Evolutionary conservation across 345 rosid species (phyloP).

Genomic region (Sisymbrium irio): DNA sequence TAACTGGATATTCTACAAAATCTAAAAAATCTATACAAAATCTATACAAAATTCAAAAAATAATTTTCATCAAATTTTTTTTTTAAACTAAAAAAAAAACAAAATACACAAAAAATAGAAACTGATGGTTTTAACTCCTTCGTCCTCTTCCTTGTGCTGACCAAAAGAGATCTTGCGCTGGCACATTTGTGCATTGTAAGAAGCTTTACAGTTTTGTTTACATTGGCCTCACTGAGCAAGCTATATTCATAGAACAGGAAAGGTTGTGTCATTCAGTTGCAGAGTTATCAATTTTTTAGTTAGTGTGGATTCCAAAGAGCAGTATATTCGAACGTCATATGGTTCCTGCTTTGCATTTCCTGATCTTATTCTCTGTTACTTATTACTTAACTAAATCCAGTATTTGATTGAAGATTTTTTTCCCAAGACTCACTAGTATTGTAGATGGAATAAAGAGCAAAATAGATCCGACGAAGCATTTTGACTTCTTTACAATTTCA

Average conservation of each 20-base stretch:
- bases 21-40: no score
- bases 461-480: not conserved
- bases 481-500: conserved; percentile 6
- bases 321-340: not conserved
- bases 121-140: no score
- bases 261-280: not conserved
- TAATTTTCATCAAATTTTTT: no score
- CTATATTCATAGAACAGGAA: not conserved
- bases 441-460: not conserved
- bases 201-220: conserved; percentile 8
- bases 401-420: not conserved
- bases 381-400: not conserved
- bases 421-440: not conserved
- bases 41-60: no score
- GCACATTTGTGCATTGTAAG: conserved; percentile 11
- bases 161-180: not conserved
- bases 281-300: not conserved
- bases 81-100: no score
- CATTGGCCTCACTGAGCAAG: not conserved
- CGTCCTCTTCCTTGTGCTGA: no score
- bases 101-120: no score
- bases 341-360: not conserved
- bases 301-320: not conserved
- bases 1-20: no score
- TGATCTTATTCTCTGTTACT: not conserved